A percentile compares a stretch with the other conserved stretches of the same genome.
These are phyloP conservation scores for Vigna unguiculata DNA, from an alignment of 306 rosid species.

Conservation along the genomic window DNA sequence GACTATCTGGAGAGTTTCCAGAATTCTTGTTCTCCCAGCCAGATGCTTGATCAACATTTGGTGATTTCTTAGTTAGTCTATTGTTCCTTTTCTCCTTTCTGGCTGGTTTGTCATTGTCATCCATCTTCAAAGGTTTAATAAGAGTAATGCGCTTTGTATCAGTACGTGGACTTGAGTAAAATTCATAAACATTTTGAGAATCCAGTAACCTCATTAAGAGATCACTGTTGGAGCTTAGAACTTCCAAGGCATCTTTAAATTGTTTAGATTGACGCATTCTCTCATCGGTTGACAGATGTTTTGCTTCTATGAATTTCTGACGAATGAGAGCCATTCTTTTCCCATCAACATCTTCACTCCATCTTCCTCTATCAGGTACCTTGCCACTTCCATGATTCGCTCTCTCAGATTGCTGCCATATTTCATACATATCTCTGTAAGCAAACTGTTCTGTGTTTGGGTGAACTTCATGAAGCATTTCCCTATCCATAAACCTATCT, in stretches of 20 bases:
- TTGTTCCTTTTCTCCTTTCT: constrained; percentile 57
- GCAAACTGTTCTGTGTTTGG: constrained; percentile 51
- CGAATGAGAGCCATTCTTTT: constrained; percentile 76
- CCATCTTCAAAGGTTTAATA: constrained; percentile 83
- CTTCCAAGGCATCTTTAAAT: constrained; percentile 81
- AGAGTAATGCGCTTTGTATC: constrained; percentile 81
- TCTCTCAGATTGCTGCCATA: constrained; percentile 64
- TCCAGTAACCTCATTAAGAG: constrained; percentile 71
- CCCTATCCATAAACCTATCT: constrained; percentile 59
- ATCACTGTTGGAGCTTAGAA: constrained; percentile 83
- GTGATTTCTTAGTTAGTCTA: constrained; percentile 53
- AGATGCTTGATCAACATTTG: constrained; percentile 52
- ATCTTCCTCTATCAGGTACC: constrained; percentile 62
- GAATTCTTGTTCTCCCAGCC: constrained; percentile 52
- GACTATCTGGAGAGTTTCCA: constrained; percentile 49
- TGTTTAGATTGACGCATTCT: constrained; percentile 71
- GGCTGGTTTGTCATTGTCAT: constrained; percentile 54
- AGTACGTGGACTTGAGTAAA: constrained; percentile 57
- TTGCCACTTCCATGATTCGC: constrained; percentile 52
- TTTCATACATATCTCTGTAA: constrained; percentile 68
- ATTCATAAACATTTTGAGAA: constrained; percentile 66
- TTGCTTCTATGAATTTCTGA: constrained; percentile 78
- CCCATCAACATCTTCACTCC: constrained; percentile 56
- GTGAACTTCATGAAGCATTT: constrained; percentile 56
- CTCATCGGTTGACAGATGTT: constrained; percentile 70